Evolutionary conservation across 2,329 filamentous ascomycete species (phyloP).

Genomic region (Clarireedia hainanense): DNA sequence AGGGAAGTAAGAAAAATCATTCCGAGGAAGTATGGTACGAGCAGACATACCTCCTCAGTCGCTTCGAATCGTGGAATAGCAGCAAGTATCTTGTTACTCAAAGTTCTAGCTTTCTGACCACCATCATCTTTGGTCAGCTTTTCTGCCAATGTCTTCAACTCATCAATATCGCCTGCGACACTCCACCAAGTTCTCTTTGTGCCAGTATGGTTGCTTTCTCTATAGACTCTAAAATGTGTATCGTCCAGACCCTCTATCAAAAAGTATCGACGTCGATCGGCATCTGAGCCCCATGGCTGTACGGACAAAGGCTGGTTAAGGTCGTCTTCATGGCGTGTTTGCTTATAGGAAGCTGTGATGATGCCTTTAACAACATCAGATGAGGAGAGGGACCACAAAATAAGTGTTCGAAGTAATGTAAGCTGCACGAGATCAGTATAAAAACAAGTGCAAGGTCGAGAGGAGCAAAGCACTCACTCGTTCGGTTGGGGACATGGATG

Average conservation of each 20-base stretch:
- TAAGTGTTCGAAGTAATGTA: slow-evolving; percentile 48
- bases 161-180: slow-evolving; percentile 83
- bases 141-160: slow-evolving; percentile 65
- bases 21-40: not conserved
- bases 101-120: slow-evolving; percentile 68
- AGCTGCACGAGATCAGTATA: slow-evolving; percentile 5
- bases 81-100: slow-evolving; percentile 68
- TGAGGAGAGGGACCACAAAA: slow-evolving; percentile 82
- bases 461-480: slow-evolving; percentile 49
- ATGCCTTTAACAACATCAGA: slow-evolving; percentile 76
- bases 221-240: slow-evolving; percentile 86
- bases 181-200: slow-evolving; percentile 82
- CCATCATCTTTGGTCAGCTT: slow-evolving; percentile 72
- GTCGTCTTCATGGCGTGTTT: slow-evolving; percentile 69
- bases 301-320: slow-evolving; percentile 82
- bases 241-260: slow-evolving; percentile 91
- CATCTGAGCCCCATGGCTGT: slow-evolving; percentile 84
- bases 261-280: slow-evolving; percentile 87
- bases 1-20: slow-evolving; percentile 13
- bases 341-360: slow-evolving; percentile 84
- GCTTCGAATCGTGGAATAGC: slow-evolving; percentile 88
- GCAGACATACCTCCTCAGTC: slow-evolving; percentile 67
- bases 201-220: slow-evolving; percentile 78
- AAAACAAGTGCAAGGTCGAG: not conserved
- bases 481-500: slow-evolving; percentile 71